A percentile compares a stretch with the other conserved stretches of the same genome.
Evolutionary conservation across 257 asterid species (phyloP).

Genomic region (Gynochthodes officinalis): DNA sequence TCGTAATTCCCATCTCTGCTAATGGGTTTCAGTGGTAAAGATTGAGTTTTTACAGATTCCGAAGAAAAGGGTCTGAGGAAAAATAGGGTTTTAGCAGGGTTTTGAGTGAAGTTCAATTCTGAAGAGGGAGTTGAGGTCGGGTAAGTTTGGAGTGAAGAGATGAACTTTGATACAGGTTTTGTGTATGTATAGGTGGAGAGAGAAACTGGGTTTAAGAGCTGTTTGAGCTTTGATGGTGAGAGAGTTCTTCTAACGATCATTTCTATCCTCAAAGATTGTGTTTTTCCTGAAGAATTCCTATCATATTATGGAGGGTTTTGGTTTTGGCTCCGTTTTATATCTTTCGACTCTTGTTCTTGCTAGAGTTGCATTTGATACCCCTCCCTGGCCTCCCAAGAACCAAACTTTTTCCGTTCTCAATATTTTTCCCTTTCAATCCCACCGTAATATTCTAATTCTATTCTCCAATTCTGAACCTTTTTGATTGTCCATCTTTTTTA

Average conservation of each 20-base stretch:
- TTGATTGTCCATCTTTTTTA: no score
- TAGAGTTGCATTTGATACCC: no score
- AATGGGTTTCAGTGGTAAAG: constrained; percentile 29
- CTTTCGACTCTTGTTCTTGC: no score
- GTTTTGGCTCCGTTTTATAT: constrained; percentile 1
- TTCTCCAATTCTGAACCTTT: no score
- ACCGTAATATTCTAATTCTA: no score
- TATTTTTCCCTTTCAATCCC: no score
- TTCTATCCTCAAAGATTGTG: background rate
- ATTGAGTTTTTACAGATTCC: constrained; percentile 19
- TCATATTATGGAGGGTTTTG: no score
- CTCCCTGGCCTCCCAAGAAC: no score
- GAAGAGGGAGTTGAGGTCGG: background rate
- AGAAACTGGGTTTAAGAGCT: constrained; percentile 41
- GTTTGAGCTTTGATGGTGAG: constrained; percentile 48
- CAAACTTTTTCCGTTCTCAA: no score
- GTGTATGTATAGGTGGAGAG: constrained; percentile 29
- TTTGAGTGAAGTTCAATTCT: constrained; percentile 27
- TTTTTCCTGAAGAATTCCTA: background rate
- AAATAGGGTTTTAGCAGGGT: constrained; percentile 56
- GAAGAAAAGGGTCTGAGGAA: constrained; percentile 42
- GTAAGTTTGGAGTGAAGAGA: constrained; percentile 15
- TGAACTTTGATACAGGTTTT: constrained; percentile 27
- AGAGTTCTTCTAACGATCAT: constrained; percentile 55
- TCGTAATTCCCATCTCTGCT: constrained; percentile 83